Evolutionary conservation across 192 early-diverging fungal species (phyloP), one percentile per base, ranked within the genome.

Genomic region (Thoreauomyces humboldtii): DNA sequence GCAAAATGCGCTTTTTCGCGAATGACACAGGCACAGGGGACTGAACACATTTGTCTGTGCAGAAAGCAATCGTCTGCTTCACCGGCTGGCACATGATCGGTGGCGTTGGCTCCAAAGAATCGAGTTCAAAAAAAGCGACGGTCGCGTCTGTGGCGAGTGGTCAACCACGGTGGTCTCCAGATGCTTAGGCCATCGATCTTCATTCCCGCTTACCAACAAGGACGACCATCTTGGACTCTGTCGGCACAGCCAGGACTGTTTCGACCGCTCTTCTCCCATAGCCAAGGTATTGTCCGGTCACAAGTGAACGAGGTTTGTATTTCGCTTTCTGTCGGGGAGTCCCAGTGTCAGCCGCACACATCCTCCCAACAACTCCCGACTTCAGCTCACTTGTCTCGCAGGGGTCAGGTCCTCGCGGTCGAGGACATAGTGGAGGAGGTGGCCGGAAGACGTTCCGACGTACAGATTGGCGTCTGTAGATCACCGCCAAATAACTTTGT

Each of bases 381-480:
- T n/a, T n/a, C n/a, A n/a, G n/a, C n/a, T n/a, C n/a, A n/a, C n/a
- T n/a, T n/a, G n/a, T n/a, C n/a, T n/a, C n/a, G n/a, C n/a, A n/a
- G n/a, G n/a, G n/a, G n/a, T 25, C 27, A 52, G 50, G 2, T 52
- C 50, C 15, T 22, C 50, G 2, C 72, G 38, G 19, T 73, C 45
- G 33, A 92, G 58, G 2, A 66, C 61, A 61, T 85, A 91, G 63
- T 89, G 89, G 11, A 88, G 62, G 42, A 92, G 36, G 32, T 80
- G 72, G 9, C 89, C 89, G 71, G 90, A 88, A 1, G 86, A 86
- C 28, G 89, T 89, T 1, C 91, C 91, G 29, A 91, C 62, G 43
- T 89, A 91, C 21, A 93, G 65, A 58, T 88, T 77, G 61, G 81
- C 84, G 37, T 87, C 91, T 91, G 48, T 43, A 28, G 29, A 4